Conservation (phyloP, 768 basidiomycete species). For the Dacryopinax primogenitus region DNA sequence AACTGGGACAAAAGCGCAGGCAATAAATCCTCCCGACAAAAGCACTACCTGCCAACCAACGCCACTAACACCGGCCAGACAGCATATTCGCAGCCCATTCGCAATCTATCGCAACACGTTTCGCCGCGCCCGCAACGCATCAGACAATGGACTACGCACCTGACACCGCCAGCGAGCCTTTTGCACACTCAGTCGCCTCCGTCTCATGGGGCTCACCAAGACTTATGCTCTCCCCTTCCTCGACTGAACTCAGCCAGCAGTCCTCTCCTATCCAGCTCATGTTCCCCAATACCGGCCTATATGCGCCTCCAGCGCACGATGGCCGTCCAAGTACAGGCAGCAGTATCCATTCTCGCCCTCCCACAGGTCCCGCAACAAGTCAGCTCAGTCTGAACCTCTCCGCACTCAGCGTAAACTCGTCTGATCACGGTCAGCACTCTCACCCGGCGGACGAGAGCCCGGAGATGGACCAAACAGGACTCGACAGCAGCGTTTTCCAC, state of each 20-base stretch:
- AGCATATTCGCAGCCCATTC: no score
- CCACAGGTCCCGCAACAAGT: neutral
- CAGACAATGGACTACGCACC: neutral
- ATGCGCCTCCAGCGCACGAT: neutral
- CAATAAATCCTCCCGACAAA: neutral
- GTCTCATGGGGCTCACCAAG: neutral
- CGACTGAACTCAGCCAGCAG: neutral
- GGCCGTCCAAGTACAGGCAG: neutral
- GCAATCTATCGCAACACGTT: neutral
- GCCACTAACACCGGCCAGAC: neutral
- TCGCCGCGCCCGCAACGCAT: neutral
- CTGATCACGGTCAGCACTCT: slow-evolving; percentile 21
- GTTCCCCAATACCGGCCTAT: neutral
- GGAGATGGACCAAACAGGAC: neutral
- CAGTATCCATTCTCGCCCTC: neutral
- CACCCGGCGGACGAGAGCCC: neutral
- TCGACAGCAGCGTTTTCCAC: neutral
- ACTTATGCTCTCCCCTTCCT: neutral
- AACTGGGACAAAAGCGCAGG: neutral
- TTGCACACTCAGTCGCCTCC: neutral
- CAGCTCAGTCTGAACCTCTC: slow-evolving; percentile 54
- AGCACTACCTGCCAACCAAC: neutral
- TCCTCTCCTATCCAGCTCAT: neutral
- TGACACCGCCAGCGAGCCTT: neutral
- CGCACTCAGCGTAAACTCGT: slow-evolving; percentile 51